Base-by-base conservation (phyloP, 2,329 filamentous ascomycete genomes). In the Talaromyces sp. region DNA sequence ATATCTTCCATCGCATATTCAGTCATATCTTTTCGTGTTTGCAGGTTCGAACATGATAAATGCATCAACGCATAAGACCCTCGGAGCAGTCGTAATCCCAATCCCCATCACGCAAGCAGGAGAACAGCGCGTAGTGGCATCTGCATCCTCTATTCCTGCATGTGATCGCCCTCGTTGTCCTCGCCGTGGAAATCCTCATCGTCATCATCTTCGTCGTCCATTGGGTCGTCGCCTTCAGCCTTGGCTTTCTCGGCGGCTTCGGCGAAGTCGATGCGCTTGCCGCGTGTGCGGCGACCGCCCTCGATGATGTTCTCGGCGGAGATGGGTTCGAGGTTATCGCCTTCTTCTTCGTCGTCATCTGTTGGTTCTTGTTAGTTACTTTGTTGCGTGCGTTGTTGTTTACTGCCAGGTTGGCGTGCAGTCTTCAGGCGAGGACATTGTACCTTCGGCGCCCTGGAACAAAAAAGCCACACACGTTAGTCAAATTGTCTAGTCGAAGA, bases 221-320 rank as follows among this genome's bases (percentile, higher is more conserved):
- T 84, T 42, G 83, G 80, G 25, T 85, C 86, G 52, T 87, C 89
- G 64, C 90, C 88, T 52, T 90, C 90, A 0, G 95, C 90, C 50
- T 92, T 91, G 33, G 90, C 85, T 77, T 96, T 87, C 78, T 90
- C 84, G 28, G 91, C 92, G 21, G 93, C 93, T 82, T 96, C 92
- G 72, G 90, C 89, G 79, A 91, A 98, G 83, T 98, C 91, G 75
- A 98, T 97, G 73, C 88, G 84, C 78, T 91, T 91, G 74, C 93
- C 93, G 73, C 93, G 93, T 67, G 93, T 98, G 77, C 95, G 93
- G 71, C 88, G 86, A 66, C 88, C 88, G 67, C 83, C 84, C 64
- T 80, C 76, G 73, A 98, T 87, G 76, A 98, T 96, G 84, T 98
- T 98, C 76, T 86, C 85, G 63, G 86, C 82, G 75, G 96, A 91